Conservation (phyloP, 257 asterid species). For the Penstemon eatonii region DNA sequence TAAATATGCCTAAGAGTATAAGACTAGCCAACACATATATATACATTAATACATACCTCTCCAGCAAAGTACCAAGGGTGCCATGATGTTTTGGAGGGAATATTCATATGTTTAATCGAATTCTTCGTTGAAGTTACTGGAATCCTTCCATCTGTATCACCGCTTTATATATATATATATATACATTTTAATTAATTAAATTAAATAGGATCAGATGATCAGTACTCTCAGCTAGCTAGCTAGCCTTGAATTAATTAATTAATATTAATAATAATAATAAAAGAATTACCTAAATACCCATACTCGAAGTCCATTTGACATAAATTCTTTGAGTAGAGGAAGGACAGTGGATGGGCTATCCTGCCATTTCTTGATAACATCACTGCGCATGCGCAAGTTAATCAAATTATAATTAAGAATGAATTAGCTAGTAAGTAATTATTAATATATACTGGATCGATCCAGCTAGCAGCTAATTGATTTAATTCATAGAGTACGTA, state of each 20-base stretch:
- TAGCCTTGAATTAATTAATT: too few relatives aligned
- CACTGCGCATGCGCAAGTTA: conserved; percentile 33
- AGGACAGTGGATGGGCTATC: conserved; percentile 59
- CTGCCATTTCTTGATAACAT: conserved; percentile 47
- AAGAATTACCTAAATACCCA: conserved; percentile 66
- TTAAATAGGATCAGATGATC: too few relatives aligned
- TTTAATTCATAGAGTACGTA: too few relatives aligned
- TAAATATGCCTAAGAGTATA: too few relatives aligned
- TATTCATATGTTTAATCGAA: conserved; percentile 54
- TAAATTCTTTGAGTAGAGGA: conserved; percentile 59
- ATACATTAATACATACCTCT: conserved; percentile 45
- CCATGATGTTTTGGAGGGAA: conserved; percentile 46
- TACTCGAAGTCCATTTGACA: conserved; percentile 60
- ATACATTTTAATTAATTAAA: too few relatives aligned
- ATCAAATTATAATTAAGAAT: conserved; percentile 9
- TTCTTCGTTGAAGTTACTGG: conserved; percentile 72
- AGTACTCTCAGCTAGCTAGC: too few relatives aligned
- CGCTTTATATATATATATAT: conserved; percentile 36
- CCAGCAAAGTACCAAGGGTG: conserved; percentile 64
- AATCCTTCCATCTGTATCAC: conserved; percentile 74
- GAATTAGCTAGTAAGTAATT: background rate
- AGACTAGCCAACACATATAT: too few relatives aligned
- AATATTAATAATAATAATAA: too few relatives aligned
- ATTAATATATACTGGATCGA: too few relatives aligned
- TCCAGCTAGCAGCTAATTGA: too few relatives aligned